phyloP scores from a whole-genome alignment of 495 filamentous ascomycete species.

The Penicillium cataractarum region DNA sequence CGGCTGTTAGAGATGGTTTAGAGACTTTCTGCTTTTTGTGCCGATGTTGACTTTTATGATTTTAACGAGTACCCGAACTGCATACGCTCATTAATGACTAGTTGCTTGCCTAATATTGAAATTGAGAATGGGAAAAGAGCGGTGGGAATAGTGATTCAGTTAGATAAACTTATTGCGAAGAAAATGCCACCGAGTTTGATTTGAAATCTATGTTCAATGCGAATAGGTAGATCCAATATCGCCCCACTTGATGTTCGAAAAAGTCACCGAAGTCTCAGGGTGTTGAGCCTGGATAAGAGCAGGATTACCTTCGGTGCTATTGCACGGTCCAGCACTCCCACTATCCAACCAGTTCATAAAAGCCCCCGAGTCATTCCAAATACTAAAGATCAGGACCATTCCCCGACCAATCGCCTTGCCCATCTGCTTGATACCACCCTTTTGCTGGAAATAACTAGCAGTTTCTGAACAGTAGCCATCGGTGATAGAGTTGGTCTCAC shows the following conservation, averaged over 20 bases:
- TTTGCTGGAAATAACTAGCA: conserved; percentile 20
- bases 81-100: conserved; percentile 31
- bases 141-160: neutral
- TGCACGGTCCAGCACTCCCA: conserved; percentile 61
- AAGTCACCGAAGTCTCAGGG: conserved; percentile 37
- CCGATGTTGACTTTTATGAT: conserved; percentile 5
- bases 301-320: conserved; percentile 40
- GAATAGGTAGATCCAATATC: conserved; percentile 40
- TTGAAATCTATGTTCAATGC: neutral
- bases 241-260: conserved; percentile 42
- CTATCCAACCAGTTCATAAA: conserved; percentile 70
- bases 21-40: conserved; percentile 3
- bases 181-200: conserved; percentile 16
- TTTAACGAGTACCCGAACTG: conserved; percentile 31
- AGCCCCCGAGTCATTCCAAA: conserved; percentile 63
- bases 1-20: neutral
- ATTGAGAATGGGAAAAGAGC: neutral
- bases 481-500: conserved; percentile 31
- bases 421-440: conserved; percentile 35
- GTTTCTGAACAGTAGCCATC: conserved; percentile 25
- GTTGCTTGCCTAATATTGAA: neutral
- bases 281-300: conserved; percentile 30
- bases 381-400: conserved; percentile 67
- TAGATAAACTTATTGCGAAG: conserved; percentile 11
- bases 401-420: conserved; percentile 51